Evolutionary conservation across 2,329 filamentous ascomycete species (phyloP).

Genomic region (Aureobasidium leucospermi): DNA sequence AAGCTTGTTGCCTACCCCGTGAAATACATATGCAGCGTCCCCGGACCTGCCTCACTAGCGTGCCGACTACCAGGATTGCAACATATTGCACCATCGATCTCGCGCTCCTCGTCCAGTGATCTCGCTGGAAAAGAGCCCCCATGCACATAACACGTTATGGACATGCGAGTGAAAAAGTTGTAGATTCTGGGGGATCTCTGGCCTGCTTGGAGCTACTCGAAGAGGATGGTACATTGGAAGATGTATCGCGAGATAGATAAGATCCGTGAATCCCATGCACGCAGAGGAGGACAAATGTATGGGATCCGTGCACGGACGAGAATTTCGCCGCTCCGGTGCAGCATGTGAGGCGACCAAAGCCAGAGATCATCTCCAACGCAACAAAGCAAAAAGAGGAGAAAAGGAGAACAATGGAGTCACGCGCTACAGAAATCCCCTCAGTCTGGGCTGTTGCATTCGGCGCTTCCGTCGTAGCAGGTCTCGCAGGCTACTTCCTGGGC

Average conservation of each 20-base stretch:
- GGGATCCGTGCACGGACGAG: background rate
- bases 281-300: background rate
- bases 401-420: conserved; percentile 6
- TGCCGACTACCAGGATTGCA: background rate
- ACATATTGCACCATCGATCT: background rate
- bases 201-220: background rate
- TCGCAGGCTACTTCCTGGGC: conserved; percentile 68
- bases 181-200: background rate
- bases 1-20: background rate
- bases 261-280: background rate
- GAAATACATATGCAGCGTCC: background rate
- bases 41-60: background rate
- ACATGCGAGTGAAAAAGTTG: conserved; percentile 7
- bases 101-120: background rate
- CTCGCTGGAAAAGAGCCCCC: background rate
- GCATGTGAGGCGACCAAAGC: background rate
- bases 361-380: background rate
- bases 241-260: conserved; percentile 4
- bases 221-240: background rate
- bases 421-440: conserved; percentile 37
- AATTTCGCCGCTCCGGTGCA: background rate
- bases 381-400: conserved; percentile 8
- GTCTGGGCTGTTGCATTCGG: conserved; percentile 58
- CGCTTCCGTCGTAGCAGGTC: conserved; percentile 64
- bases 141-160: background rate